Base-by-base conservation (phyloP, 1,284 basidiomycete species). In the Fistulina hepatica region DNA sequence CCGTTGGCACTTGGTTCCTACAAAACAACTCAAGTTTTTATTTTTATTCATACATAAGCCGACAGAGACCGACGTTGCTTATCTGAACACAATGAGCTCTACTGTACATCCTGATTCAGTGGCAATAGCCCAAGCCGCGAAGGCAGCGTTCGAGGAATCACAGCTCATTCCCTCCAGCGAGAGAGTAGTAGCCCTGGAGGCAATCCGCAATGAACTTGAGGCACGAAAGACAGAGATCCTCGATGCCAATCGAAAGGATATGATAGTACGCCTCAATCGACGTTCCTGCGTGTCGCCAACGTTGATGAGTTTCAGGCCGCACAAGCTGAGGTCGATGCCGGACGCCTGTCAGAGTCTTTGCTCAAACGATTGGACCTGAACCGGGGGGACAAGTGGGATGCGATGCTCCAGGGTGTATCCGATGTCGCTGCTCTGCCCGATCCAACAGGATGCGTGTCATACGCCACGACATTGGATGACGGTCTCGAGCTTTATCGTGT, bases 401-500 rank as follows among this genome's bases (percentile, higher is more conserved):
- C 81, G 0, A 94, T 97, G 83, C 67, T 98, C 4, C 78, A 90
- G 45, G 94, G 94, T 12, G 72, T 98, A 26, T 57, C 70, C 8
- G 92, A 97, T 51, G 93, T 99, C 6, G 89, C 88, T 5, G 57
- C 63, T 4, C 73, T 98, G 8, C 79, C 82, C 0, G 86, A 91
- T 54, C 94, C 95, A 2, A 88, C 81, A 3, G 94, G 92, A 6
- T 64, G 73, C 22, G 80, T 97, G 20, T 79, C 85, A 1, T 97
- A 94, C 56, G 91, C 94, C 0, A 81, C 78, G 13, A 73, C 86
- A 51, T 66, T 98, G 20, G 92, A 94, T 48, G 84, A 91, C 25
- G 72, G 67, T 0, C 66, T 98, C 11, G 86, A 97, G 51, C 70
- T 98, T 10, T 93, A 95, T 61, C 76, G 91, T 25, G 82, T 98